phyloP scores from a whole-genome alignment of 495 filamentous ascomycete species.

The Xylaria grammica region DNA sequence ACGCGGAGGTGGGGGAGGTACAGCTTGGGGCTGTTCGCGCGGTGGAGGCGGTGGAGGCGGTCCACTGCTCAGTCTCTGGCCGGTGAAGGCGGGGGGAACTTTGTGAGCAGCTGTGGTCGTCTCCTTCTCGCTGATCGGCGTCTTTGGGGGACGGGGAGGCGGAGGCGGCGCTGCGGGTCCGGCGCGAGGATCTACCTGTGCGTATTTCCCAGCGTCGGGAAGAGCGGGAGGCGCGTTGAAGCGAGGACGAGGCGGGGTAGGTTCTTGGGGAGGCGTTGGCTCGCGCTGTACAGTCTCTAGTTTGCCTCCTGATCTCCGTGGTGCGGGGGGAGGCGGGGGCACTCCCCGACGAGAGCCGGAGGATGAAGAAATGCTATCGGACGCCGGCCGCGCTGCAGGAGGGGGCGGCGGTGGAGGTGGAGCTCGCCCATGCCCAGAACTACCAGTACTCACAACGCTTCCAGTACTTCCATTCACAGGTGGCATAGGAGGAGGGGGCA shows the following conservation, averaged over 20 bases:
- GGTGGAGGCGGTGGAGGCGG: slow-evolving; percentile 80
- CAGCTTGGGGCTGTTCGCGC: slow-evolving; percentile 50
- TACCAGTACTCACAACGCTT: slow-evolving; percentile 16
- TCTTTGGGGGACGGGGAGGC: slow-evolving; percentile 87
- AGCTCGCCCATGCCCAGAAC: slow-evolving; percentile 42
- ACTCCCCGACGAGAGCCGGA: slow-evolving; percentile 32
- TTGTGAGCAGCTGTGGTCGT: slow-evolving; percentile 55
- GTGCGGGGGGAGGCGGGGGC: slow-evolving; percentile 82
- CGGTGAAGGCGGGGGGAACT: slow-evolving; percentile 84
- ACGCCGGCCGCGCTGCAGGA: slow-evolving; percentile 67
- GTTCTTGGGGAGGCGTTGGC: slow-evolving; percentile 63
- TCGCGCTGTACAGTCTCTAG: slow-evolving; percentile 50
- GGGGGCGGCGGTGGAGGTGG: slow-evolving; percentile 65
- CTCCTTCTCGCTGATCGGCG: slow-evolving; percentile 70
- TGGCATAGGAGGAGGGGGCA: slow-evolving; percentile 60
- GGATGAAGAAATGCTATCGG: slow-evolving; percentile 32
- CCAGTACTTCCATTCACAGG: slow-evolving; percentile 36
- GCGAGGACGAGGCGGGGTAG: slow-evolving; percentile 59
- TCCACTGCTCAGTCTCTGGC: slow-evolving; percentile 60
- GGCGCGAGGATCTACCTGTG: slow-evolving; percentile 61
- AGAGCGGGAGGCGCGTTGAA: slow-evolving; percentile 86
- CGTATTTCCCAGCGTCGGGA: slow-evolving; percentile 83
- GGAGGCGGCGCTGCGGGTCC: slow-evolving; percentile 74
- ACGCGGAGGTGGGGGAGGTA: slow-evolving; percentile 37
- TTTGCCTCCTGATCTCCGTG: slow-evolving; percentile 63